Evolutionary conservation across 2,329 filamentous ascomycete species (phyloP).

Genomic region (Talaromyces sp.): DNA sequence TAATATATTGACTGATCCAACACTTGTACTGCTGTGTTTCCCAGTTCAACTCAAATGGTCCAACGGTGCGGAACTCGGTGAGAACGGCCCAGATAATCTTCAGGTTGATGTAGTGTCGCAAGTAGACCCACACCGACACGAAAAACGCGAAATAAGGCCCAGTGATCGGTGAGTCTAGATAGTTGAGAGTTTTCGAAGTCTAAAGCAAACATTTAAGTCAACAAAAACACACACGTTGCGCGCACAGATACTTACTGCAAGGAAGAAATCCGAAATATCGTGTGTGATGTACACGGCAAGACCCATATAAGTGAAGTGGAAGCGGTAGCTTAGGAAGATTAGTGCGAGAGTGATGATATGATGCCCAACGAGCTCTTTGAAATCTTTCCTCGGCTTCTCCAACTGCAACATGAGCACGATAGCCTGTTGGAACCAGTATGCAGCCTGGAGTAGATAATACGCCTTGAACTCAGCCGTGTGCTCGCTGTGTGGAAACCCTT

Average conservation of each 20-base stretch:
- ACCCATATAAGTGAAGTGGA: slow-evolving; percentile 95
- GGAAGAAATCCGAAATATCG: slow-evolving; percentile 92
- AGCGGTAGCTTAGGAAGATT: slow-evolving; percentile 83
- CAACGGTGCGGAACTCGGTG: slow-evolving; percentile 43
- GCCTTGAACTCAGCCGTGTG: slow-evolving; percentile 83
- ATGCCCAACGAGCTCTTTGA: slow-evolving; percentile 85
- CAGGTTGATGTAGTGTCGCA: slow-evolving; percentile 65
- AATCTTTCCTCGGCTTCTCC: slow-evolving; percentile 92
- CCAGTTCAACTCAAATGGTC: slow-evolving; percentile 44
- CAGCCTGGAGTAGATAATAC: slow-evolving; percentile 90
- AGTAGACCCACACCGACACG: slow-evolving; percentile 78
- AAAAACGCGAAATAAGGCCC: slow-evolving; percentile 79
- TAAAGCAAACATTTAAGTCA: slow-evolving; percentile 27
- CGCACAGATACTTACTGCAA: slow-evolving; percentile 58
- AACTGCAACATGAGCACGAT: slow-evolving; percentile 80
- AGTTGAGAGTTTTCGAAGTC: slow-evolving; percentile 90
- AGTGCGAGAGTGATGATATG: slow-evolving; percentile 83
- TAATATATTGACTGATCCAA: slow-evolving; percentile 44
- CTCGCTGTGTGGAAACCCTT: slow-evolving; percentile 74
- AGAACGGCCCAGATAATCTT: slow-evolving; percentile 42
- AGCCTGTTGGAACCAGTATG: slow-evolving; percentile 92
- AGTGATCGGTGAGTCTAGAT: slow-evolving; percentile 73
- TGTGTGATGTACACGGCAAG: slow-evolving; percentile 90
- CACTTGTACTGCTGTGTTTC: slow-evolving; percentile 45
- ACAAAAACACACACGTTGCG: background rate